Evolutionary conservation across 1,284 basidiomycete species (phyloP), one percentile per base, ranked within the genome.

Genomic region (Ceratobasidium sp.): DNA sequence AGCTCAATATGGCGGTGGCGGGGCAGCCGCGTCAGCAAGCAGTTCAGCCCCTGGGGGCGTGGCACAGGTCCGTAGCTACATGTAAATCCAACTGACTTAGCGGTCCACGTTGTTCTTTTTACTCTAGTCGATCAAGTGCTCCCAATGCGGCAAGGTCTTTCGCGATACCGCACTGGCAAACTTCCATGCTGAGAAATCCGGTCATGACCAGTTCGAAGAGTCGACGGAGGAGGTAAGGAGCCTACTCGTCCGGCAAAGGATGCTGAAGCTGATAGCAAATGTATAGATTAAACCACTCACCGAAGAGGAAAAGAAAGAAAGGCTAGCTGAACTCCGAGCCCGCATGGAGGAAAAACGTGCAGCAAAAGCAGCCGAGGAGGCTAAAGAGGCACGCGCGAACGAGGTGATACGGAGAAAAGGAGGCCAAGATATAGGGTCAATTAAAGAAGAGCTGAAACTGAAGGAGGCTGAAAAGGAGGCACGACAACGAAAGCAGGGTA

Each of bases 121-220:
- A n/a, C 8, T 45, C 12, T 68, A 90, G 89, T 92, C 89, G 75
- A 90, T 93, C 79, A 91, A 87, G 78, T 94, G 92, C 77, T 82
- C 86, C 0, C 76, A 90, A 74, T 96, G 94, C 77, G 87, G 89
- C 70, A 97, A 96, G 81, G 82, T 87, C 34, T 96, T 96, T 83
- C 89, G 87, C 76, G 94, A 93, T 72, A 89, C 92, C 5, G 93
- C 92, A 1, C 82, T 96, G 12, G 96, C 96, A 20, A 92, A 91
- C 74, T 98, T 90, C 80, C 96, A 98, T 76, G 96, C 96, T 1
- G 94, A 97, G 79, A 96, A 95, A 81, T 92, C 89, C 72, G 96
- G 96, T 0, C 96, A 98, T 77, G 90, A 93, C 77, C 87, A 94
- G 73, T 98, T 98, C 74, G 94, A 96, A 77, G 96, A 99, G 78